These are phyloP conservation scores for Cnidoscolus chayamansa DNA, from an alignment of 441 rosid species.

Conservation along the genomic window DNA sequence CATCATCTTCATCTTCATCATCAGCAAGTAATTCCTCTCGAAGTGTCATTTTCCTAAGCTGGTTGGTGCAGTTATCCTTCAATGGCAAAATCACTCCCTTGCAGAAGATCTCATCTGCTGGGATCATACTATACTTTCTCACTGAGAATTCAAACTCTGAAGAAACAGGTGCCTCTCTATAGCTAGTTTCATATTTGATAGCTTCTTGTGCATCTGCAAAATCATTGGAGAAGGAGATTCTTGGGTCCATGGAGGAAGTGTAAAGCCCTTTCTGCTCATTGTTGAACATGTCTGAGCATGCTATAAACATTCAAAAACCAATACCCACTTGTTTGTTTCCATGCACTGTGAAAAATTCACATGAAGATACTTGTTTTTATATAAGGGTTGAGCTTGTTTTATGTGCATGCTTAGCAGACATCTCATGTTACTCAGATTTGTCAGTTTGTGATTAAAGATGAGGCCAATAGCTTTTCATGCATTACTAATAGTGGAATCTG, in stretches of 20 bases:
- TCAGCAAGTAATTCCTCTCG: slow-evolving; percentile 52
- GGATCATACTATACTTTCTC: slow-evolving; percentile 44
- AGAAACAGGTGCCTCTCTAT: slow-evolving; percentile 90
- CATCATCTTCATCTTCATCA: slow-evolving; percentile 24
- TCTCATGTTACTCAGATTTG: slow-evolving; percentile 63
- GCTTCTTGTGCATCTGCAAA: slow-evolving; percentile 58
- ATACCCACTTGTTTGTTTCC: slow-evolving; percentile 1
- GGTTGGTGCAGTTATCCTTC: slow-evolving; percentile 39
- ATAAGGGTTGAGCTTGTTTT: slow-evolving; percentile 29
- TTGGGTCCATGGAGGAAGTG: slow-evolving; percentile 50
- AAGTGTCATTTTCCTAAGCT: slow-evolving; percentile 49
- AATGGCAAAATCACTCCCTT: slow-evolving; percentile 73
- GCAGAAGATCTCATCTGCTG: slow-evolving; percentile 84
- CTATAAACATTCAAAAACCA: slow-evolving; percentile 21
- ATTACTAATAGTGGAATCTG: background rate
- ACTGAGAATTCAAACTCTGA: slow-evolving; percentile 80
- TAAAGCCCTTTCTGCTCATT: slow-evolving; percentile 26
- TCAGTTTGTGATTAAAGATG: slow-evolving; percentile 35
- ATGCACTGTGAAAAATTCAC: slow-evolving; percentile 30
- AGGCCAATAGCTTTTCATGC: too few species aligned
- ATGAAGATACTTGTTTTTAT: slow-evolving; percentile 41
- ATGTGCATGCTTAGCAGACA: slow-evolving; percentile 35
- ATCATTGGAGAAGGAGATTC: slow-evolving; percentile 93
- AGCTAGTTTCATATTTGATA: slow-evolving; percentile 44
- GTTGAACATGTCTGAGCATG: slow-evolving; percentile 43